Evolutionary conservation across 495 filamentous ascomycete species (phyloP).

Genomic region (Bryoglossum gracile): DNA sequence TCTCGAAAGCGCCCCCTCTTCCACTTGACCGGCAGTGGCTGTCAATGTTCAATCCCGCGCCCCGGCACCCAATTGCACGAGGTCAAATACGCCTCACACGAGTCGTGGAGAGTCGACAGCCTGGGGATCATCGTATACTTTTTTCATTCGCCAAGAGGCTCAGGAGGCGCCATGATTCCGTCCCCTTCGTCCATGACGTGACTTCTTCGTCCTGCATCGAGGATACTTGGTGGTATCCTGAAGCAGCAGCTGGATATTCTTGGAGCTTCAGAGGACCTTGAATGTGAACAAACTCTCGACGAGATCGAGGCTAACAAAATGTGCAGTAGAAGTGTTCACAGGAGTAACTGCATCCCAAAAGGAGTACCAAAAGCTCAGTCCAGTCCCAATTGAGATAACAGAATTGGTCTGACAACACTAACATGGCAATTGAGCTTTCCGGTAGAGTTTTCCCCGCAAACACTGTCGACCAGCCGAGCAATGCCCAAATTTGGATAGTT

Average conservation of each 20-base stretch:
- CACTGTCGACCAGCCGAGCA: not conserved
- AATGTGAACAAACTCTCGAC: too few species aligned
- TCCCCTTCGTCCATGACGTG: slow-evolving; percentile 20
- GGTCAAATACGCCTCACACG: not conserved
- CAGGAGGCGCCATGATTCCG: slow-evolving; percentile 9
- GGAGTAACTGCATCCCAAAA: too few species aligned
- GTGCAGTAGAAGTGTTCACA: too few species aligned
- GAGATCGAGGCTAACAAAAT: too few species aligned
- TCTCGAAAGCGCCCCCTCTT: slow-evolving; percentile 4
- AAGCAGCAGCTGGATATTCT: too few species aligned
- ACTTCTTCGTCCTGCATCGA: too few species aligned
- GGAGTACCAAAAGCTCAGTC: too few species aligned
- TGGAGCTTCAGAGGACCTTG: too few species aligned
- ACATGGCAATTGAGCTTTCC: not conserved
- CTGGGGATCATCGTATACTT: not conserved
- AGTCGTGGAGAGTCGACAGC: slow-evolving; percentile 6
- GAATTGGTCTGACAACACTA: too few species aligned
- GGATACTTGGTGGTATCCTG: too few species aligned
- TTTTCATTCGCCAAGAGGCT: not conserved
- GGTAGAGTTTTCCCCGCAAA: not conserved
- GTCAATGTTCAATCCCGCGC: not conserved
- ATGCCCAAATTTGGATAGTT: slow-evolving; percentile 1
- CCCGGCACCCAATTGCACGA: too few species aligned
- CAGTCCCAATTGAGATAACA: too few species aligned
- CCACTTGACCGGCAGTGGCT: slow-evolving; percentile 14